These are phyloP conservation scores for Eucalyptus guilfoylei DNA, from an alignment of 345 rosid species.

Conservation along the genomic window DNA sequence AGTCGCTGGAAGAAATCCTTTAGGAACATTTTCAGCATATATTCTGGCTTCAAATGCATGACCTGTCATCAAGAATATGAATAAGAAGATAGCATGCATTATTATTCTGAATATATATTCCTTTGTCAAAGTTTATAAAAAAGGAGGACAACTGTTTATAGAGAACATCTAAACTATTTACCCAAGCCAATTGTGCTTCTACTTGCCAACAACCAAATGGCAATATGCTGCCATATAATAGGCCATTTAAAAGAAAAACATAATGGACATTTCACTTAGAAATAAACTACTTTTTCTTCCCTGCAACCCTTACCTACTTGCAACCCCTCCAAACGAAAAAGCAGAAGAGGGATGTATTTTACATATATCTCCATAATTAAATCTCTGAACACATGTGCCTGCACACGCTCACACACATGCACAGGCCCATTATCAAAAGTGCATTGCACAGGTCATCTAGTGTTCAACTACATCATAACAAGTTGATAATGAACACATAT, in stretches of 20 bases:
- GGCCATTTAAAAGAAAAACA: background rate
- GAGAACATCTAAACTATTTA: background rate
- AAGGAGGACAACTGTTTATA: background rate
- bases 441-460: background rate
- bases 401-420: background rate
- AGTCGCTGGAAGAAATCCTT: conserved; percentile 92
- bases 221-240: background rate
- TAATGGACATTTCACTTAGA: background rate
- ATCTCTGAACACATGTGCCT: background rate
- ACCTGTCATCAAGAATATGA: conserved; percentile 20
- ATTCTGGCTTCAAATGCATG: conserved; percentile 95
- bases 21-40: conserved; percentile 91
- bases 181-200: background rate
- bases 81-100: background rate
- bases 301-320: background rate
- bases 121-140: background rate
- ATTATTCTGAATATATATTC: background rate
- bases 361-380: background rate
- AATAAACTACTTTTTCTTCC: background rate
- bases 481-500: background rate
- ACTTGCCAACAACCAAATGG: background rate
- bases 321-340: background rate
- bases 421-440: background rate
- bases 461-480: background rate
- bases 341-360: background rate